Percentiles rank a stretch among this genome's conserved stretches.
phyloP scores from a whole-genome alignment of 2,329 filamentous ascomycete genomes.

The Cyphellophora europaea region DNA sequence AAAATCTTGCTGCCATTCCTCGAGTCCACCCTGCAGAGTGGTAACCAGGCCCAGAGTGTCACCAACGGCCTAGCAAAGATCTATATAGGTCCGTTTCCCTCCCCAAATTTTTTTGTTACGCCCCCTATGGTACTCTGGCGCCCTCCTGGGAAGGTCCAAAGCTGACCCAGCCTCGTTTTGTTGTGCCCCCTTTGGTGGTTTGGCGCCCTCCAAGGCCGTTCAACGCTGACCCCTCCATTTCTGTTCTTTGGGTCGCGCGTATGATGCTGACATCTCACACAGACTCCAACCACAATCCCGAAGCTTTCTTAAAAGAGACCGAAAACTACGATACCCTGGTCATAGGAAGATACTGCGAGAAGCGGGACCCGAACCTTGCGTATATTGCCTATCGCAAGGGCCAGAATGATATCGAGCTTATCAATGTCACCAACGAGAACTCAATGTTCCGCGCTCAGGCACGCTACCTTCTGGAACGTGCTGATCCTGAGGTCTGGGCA shows the following conservation, averaged over 20 bases:
- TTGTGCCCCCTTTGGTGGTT: too few species aligned
- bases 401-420: conserved; percentile 92
- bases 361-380: conserved; percentile 90
- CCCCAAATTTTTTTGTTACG: too few species aligned
- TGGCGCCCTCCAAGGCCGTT: too few species aligned
- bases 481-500: conserved; percentile 82
- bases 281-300: conserved; percentile 94
- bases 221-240: too few species aligned
- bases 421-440: conserved; percentile 98
- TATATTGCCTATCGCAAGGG: conserved; percentile 95
- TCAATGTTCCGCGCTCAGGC: conserved; percentile 99
- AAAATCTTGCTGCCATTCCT: conserved; percentile 95
- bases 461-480: conserved; percentile 83
- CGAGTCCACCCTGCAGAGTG: conserved; percentile 77
- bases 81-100: too few species aligned
- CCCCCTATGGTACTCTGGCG: too few species aligned
- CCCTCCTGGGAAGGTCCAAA: too few species aligned
- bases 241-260: too few species aligned
- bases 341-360: conserved; percentile 97
- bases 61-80: conserved; percentile 98
- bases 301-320: conserved; percentile 96
- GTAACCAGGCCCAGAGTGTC: conserved; percentile 92
- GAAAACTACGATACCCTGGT: conserved; percentile 87
- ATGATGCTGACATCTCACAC: too few species aligned
- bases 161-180: too few species aligned